Conservation (phyloP, 2,329 filamentous ascomycete genomes). For the Fusarium domesticum region DNA sequence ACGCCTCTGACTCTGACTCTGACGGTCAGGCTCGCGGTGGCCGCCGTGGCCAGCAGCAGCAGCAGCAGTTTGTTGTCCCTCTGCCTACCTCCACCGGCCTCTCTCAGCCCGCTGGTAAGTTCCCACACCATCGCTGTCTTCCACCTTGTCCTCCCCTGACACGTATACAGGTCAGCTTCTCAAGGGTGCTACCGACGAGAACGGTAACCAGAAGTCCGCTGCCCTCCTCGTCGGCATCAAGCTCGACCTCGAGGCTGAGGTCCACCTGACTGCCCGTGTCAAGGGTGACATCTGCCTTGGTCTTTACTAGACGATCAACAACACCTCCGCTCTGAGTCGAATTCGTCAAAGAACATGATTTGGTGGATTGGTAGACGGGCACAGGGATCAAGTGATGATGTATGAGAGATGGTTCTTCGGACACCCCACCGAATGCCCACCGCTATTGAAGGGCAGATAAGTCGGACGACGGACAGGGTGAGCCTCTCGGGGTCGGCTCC, state of each 20-base stretch:
- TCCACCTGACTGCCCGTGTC: constrained; percentile 58
- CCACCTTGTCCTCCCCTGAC: constrained; percentile 4
- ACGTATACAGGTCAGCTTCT: constrained; percentile 47
- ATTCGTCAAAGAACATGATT: background rate
- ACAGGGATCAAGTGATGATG: constrained; percentile 4
- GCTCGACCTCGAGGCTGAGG: constrained; percentile 60
- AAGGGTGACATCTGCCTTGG: constrained; percentile 58
- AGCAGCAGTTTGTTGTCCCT: constrained; percentile 29
- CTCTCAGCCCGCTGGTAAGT: constrained; percentile 34
- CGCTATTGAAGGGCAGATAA: background rate
- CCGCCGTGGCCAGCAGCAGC: constrained; percentile 26
- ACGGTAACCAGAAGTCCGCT: constrained; percentile 56
- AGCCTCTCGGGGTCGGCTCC: background rate
- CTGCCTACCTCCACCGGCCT: constrained; percentile 35
- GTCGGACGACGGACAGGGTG: background rate
- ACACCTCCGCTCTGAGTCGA: constrained; percentile 1
- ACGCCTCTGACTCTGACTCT: constrained; percentile 31
- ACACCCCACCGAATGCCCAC: background rate
- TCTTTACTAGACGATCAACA: constrained; percentile 24
- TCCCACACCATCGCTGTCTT: constrained; percentile 24
- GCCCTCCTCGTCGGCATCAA: constrained; percentile 61
- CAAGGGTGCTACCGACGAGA: constrained; percentile 54
- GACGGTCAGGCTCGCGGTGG: constrained; percentile 32
- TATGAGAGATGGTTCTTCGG: background rate
- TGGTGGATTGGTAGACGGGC: constrained; percentile 8